Evolutionary conservation across 1,284 basidiomycete genomes (phyloP), one percentile per base, ranked within the genome.

Genomic region (Megacollybia platyphylla): DNA sequence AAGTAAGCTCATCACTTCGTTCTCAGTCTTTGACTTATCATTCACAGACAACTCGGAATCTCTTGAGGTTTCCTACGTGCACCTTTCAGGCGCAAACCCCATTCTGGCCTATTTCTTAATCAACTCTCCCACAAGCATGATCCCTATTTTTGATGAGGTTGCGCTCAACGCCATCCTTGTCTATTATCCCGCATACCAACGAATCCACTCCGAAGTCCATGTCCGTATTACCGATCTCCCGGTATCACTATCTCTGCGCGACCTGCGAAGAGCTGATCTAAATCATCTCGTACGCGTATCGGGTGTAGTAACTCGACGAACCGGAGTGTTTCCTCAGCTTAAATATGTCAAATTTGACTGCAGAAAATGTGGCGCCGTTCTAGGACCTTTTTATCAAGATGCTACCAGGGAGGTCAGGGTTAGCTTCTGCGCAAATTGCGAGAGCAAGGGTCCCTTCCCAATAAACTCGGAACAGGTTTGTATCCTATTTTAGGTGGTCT

Each of bases 291-390:
- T 99, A 29, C 86, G 94, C 37, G 87, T 98, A 8, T 79, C 83
- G 4, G 96, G 96, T 28, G 96, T 99, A n/a, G 94, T 99, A 38
- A 99, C 96, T 0, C 73, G 96, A 44, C 77, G 96, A 39, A 91
- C 81, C 7, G 94, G 96, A 17, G 93, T 99, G 7, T 97, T 98
- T 64, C 96, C 96, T 9, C 96, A 99, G 62, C 70, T 99, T 50
- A 98, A 99, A 66, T 97, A 97, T 57, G 93, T 99, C 64, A 97
- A 97, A 60, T 98, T 99, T 55, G 91, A 98, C 63, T 99, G 96
- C 61, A 71, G 71, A 42, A 93, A 92, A 59, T 99, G 96, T 54
- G 86, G 86, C 11, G 85, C 84, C 17, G 79, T 89, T 8, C 71
- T 98, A 5, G 96, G 96, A 9, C 96, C 96, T 0, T 98, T 98